Conservation (phyloP, 2,329 filamentous ascomycete genomes). For the Rhinocladiella similis region DNA sequence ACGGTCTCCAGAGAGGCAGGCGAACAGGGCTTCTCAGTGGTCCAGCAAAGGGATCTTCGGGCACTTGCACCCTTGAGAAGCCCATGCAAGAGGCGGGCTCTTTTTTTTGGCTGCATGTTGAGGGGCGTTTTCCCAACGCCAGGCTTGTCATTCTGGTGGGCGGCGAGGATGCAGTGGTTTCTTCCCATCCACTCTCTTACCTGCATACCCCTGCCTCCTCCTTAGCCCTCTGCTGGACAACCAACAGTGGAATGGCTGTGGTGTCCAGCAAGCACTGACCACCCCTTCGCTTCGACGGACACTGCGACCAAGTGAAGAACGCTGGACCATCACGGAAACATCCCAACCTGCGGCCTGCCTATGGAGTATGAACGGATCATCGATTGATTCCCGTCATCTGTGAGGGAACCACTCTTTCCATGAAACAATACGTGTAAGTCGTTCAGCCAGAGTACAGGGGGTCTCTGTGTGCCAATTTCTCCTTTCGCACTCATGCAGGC, state of each 20-base stretch:
- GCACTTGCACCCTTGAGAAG: neutral
- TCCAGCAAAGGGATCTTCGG: neutral
- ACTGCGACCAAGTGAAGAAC: neutral
- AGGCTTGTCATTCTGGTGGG: neutral
- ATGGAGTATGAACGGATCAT: neutral
- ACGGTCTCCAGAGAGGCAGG: neutral
- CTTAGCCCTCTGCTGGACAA: neutral
- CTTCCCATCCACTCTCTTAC: neutral
- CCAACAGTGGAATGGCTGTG: neutral
- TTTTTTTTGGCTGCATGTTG: conserved; percentile 3
- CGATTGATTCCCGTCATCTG: neutral
- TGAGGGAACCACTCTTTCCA: neutral
- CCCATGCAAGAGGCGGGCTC: neutral
- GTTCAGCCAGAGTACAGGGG: neutral
- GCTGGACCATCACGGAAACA: neutral
- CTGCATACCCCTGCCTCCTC: neutral
- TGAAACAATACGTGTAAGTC: neutral
- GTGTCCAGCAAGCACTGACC: neutral
- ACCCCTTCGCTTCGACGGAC: neutral
- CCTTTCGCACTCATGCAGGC: neutral
- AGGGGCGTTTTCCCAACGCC: conserved; percentile 1
- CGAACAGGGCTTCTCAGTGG: neutral
- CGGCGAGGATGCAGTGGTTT: neutral
- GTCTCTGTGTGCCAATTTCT: neutral
- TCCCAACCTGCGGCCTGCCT: conserved; percentile 1